phyloP scores from a whole-genome alignment of 768 basidiomycete species.

The Psilocybe subaeruginosa region DNA sequence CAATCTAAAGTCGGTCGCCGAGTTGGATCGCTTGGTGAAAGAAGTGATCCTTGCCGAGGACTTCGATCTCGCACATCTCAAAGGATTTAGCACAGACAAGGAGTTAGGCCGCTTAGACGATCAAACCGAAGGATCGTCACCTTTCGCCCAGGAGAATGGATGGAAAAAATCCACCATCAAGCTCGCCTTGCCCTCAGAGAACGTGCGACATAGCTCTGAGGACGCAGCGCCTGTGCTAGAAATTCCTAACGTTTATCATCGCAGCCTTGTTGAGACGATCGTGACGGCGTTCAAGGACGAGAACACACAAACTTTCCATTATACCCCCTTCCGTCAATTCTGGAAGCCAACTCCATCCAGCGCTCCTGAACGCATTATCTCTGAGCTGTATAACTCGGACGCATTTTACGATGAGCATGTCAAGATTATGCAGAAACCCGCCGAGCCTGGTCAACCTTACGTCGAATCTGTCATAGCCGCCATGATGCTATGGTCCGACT shows the following conservation, averaged over 20 bases:
- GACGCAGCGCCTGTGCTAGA: slow-evolving; percentile 29
- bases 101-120: neutral
- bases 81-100: neutral
- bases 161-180: slow-evolving; percentile 26
- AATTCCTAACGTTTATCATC: slow-evolving; percentile 31
- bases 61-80: slow-evolving; percentile 8
- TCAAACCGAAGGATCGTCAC: neutral
- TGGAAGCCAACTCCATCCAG: slow-evolving; percentile 16
- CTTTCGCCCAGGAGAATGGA: slow-evolving; percentile 14
- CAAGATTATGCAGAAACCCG: slow-evolving; percentile 5
- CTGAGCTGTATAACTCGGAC: slow-evolving; percentile 24
- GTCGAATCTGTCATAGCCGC: slow-evolving; percentile 28
- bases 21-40: slow-evolving; percentile 24
- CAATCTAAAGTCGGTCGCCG: slow-evolving; percentile 18
- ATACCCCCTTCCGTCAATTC: slow-evolving; percentile 25
- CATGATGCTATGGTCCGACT: slow-evolving; percentile 37
- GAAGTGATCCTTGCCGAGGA: slow-evolving; percentile 25
- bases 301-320: neutral
- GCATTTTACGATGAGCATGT: slow-evolving; percentile 23
- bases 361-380: slow-evolving; percentile 12
- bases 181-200: slow-evolving; percentile 23
- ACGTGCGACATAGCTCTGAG: slow-evolving; percentile 22
- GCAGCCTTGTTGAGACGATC: slow-evolving; percentile 19
- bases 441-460: slow-evolving; percentile 5
- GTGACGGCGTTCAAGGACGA: slow-evolving; percentile 7